These are phyloP conservation scores for Fusarium abutilonis DNA, from an alignment of 2,329 filamentous ascomycete species.

Conservation along the genomic window DNA sequence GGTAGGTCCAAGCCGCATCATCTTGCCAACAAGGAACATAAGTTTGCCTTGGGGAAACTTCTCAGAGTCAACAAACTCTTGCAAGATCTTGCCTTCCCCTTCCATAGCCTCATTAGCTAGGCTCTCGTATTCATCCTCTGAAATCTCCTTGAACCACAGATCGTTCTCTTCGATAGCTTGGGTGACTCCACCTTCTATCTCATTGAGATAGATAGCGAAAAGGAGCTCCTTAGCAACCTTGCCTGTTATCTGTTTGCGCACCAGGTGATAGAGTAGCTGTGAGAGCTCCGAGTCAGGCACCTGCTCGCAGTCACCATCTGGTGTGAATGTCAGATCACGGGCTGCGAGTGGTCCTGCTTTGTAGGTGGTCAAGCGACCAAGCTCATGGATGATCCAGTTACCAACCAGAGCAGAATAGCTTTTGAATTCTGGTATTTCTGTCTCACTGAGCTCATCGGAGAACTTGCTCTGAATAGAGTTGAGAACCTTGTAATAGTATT, in stretches of 20 bases:
- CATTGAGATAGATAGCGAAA: constrained; percentile 61
- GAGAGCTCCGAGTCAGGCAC: constrained; percentile 60
- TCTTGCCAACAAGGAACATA: constrained; percentile 68
- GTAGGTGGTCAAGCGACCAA: constrained; percentile 73
- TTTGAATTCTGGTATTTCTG: constrained; percentile 44
- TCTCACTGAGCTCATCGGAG: constrained; percentile 32
- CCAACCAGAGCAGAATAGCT: constrained; percentile 60
- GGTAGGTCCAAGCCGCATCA: constrained; percentile 64
- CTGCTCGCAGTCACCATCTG: constrained; percentile 58
- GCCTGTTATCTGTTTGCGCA: constrained; percentile 61
- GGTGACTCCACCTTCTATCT: constrained; percentile 56
- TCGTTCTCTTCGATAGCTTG: constrained; percentile 57
- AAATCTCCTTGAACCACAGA: constrained; percentile 66
- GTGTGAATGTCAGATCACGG: constrained; percentile 53
- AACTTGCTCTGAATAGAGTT: constrained; percentile 54
- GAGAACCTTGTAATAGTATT: constrained; percentile 81
- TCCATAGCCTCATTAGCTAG: constrained; percentile 58
- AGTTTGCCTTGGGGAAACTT: constrained; percentile 66
- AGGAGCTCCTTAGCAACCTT: constrained; percentile 68
- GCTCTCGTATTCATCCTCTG: constrained; percentile 57
- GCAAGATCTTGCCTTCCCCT: constrained; percentile 59
- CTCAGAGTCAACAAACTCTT: constrained; percentile 56
- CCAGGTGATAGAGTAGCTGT: constrained; percentile 61
- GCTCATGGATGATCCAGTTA: constrained; percentile 79
- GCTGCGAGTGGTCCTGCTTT: constrained; percentile 49